phyloP scores from a whole-genome alignment of 345 rosid species.

The Kandelia obovata region DNA sequence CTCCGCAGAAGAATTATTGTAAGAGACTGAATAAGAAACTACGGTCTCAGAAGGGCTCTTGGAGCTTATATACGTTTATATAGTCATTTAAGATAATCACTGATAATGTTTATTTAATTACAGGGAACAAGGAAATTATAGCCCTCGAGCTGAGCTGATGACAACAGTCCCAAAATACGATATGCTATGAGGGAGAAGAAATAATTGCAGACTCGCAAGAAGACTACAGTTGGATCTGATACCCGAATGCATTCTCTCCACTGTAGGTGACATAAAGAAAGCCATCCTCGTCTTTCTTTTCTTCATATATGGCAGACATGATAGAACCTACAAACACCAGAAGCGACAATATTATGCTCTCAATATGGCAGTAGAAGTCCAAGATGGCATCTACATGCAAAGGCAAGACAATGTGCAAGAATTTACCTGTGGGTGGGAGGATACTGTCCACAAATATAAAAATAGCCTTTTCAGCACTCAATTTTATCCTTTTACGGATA shows the following conservation, averaged over 20 bases:
- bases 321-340: slow-evolving; percentile 46
- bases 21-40: not conserved
- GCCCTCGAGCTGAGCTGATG: not conserved
- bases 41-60: not conserved
- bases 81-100: slow-evolving; percentile 29
- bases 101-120: slow-evolving; percentile 15
- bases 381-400: not conserved
- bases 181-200: not conserved
- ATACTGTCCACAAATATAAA: slow-evolving; percentile 92
- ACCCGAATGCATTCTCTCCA: slow-evolving; percentile 90
- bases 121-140: slow-evolving; percentile 5
- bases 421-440: slow-evolving; percentile 87
- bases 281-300: slow-evolving; percentile 94
- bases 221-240: slow-evolving; percentile 19
- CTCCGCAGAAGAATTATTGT: not conserved
- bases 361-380: not conserved
- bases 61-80: slow-evolving; percentile 30
- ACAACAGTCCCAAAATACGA: not conserved
- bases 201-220: slow-evolving; percentile 1
- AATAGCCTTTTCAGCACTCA: slow-evolving; percentile 93
- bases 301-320: slow-evolving; percentile 85
- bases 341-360: not conserved
- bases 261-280: slow-evolving; percentile 94
- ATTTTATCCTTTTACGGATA: slow-evolving; percentile 82
- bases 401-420: not conserved